Evolutionary conservation across 2,329 filamentous ascomycete species (phyloP), one percentile per base, ranked within the genome.

Genomic region (Hymenoscyphus scutula): DNA sequence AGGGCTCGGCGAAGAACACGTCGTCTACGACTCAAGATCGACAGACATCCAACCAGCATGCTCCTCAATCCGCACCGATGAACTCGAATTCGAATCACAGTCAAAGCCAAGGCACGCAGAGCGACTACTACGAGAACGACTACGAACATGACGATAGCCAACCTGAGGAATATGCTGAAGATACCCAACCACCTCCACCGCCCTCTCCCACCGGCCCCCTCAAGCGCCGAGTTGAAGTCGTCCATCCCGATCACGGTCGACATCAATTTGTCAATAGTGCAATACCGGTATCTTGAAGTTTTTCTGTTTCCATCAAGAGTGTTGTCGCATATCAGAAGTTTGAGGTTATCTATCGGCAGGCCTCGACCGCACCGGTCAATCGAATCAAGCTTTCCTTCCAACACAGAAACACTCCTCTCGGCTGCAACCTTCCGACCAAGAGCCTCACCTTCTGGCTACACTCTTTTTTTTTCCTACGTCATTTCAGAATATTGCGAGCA

Each of bases 41-140:
- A 57, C 70, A 70, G 63, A 53, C 68, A 41, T 66, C 70, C 17
- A 64, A 69, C 30, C 69, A 70, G 27, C 72, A 73, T 30, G 75
- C 79, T 62, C 76, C 79, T 60, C 74, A 75, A 48, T 70, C 74
- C 15, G 64, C 71, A 23, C 59, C 71, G 7, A 67, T 65, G 59
- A 68, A 72, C 41, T 70, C 68, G 37, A 68, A 72, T 29, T 70
- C 68, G 32, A 72, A 62, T 41, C 69, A 71, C 37, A 72, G 67
- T 51, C 70, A 76, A 53, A 72, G 67, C 48, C 70, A 76, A 56
- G 77, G 74, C 29, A 75, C 73, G n/a, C 77, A 77, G 59, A 79
- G 80, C 59, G 81, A 83, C 38, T 78, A 79, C 61, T 70, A 78
- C 56, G 77, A 77, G 53, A 77, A 81, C 62, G 19, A 45, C 37